Evolutionary conservation across 768 basidiomycete genomes (phyloP).

Genomic region (Phaeolepiota aurea): DNA sequence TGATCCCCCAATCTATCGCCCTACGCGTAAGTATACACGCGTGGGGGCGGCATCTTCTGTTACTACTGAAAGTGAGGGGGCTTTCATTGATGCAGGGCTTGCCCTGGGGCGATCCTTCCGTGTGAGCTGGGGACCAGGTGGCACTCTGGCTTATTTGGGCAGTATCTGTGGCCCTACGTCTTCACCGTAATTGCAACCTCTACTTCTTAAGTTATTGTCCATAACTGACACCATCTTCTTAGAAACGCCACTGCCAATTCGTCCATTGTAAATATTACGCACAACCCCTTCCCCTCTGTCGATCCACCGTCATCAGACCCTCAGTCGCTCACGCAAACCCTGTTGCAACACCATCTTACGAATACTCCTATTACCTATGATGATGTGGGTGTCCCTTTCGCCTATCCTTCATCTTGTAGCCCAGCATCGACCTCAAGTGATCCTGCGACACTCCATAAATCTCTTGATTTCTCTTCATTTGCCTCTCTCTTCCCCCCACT

Average conservation of each 20-base stretch:
- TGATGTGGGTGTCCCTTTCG: conserved; percentile 62
- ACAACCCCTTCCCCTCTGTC: conserved; percentile 21
- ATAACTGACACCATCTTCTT: conserved; percentile 6
- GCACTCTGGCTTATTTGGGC: conserved; percentile 71
- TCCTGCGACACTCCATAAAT: conserved; percentile 17
- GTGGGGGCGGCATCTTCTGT: conserved; percentile 63
- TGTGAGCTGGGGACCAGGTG: conserved; percentile 84
- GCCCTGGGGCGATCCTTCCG: conserved; percentile 83
- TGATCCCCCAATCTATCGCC: conserved; percentile 57
- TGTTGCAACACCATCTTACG: conserved; percentile 71
- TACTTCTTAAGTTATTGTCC: background rate
- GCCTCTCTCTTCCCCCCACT: conserved; percentile 59
- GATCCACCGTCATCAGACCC: conserved; percentile 5
- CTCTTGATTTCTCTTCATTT: conserved; percentile 76
- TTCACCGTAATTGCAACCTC: conserved; percentile 35
- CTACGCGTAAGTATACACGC: conserved; percentile 74
- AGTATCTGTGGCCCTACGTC: conserved; percentile 52
- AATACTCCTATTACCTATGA: conserved; percentile 66
- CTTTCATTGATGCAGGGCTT: conserved; percentile 74
- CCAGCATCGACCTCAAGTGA: conserved; percentile 5
- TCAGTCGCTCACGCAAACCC: conserved; percentile 32
- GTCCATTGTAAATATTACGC: conserved; percentile 45
- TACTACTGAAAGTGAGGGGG: conserved; percentile 54
- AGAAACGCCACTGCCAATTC: conserved; percentile 55
- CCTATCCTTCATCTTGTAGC: conserved; percentile 42